These are phyloP conservation scores for Scalesia atractyloides DNA, from an alignment of 129 eudicot species.

Conservation along the genomic window DNA sequence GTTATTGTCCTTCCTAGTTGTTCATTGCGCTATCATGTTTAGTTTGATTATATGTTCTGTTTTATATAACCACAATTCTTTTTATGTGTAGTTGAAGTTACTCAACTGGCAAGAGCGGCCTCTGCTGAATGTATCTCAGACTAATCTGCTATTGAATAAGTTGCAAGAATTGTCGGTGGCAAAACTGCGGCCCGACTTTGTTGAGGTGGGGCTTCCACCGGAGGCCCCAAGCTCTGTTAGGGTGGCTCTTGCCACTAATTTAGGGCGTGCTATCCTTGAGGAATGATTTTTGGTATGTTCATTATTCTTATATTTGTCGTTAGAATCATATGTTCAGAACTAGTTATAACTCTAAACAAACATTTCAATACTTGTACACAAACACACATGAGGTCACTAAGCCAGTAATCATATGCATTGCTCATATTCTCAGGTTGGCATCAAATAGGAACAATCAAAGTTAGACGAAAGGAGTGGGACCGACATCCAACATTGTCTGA, in stretches of 20 bases:
- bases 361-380: not conserved
- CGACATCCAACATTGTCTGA: not conserved
- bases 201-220: conserved; percentile 71
- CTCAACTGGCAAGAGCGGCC: conserved; percentile 76
- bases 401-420: not conserved
- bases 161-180: conserved; percentile 85
- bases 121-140: conserved; percentile 69
- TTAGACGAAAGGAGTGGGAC: not conserved
- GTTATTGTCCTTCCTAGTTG: conserved; percentile 6
- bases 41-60: not conserved
- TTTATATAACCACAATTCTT: not conserved
- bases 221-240: conserved; percentile 78
- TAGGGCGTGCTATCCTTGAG: conserved; percentile 83
- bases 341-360: not conserved
- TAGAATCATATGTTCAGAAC: not conserved
- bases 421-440: not conserved
- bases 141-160: conserved; percentile 73
- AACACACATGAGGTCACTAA: too few relatives aligned
- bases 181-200: conserved; percentile 70
- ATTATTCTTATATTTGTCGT: not conserved
- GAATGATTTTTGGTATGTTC: conserved; percentile 41
- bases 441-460: not conserved
- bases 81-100: conserved; percentile 69
- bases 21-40: not conserved
- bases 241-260: conserved; percentile 91